A percentile compares a stretch with the other conserved stretches of the same genome.
Evolutionary conservation across 352 stramenopile species (phyloP).

Genomic region (Plasmopara viticola): DNA sequence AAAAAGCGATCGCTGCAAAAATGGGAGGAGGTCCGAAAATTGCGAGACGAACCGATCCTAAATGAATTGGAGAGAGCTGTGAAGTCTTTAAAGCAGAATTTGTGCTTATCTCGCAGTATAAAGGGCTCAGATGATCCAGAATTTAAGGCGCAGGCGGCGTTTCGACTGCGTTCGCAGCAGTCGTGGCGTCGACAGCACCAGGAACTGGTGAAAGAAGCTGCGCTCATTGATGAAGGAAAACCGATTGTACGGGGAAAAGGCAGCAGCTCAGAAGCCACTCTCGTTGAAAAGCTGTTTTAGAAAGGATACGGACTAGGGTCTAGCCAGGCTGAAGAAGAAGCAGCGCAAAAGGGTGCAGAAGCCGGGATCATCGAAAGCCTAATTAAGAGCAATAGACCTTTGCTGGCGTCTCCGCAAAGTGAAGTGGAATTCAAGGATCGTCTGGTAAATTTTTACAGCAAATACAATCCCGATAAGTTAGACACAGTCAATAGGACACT

Average conservation of each 20-base stretch:
- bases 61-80: constrained; percentile 24
- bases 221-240: constrained; percentile 15
- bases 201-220: constrained; percentile 30
- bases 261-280: constrained; percentile 15
- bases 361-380: constrained; percentile 1
- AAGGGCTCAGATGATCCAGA: constrained; percentile 9
- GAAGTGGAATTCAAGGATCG: constrained; percentile 24
- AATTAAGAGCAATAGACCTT: not conserved
- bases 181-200: constrained; percentile 60
- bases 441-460: constrained; percentile 56
- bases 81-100: constrained; percentile 18
- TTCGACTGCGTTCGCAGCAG: constrained; percentile 50
- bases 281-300: constrained; percentile 39
- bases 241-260: not conserved
- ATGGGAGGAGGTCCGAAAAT: constrained; percentile 40
- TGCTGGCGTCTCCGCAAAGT: not conserved
- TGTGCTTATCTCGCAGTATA: constrained; percentile 7
- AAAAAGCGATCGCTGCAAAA: constrained; percentile 32
- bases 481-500: constrained; percentile 48
- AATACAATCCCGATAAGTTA: constrained; percentile 61
- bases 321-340: constrained; percentile 7
- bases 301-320: constrained; percentile 45
- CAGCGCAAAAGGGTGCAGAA: not conserved
- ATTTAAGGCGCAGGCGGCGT: constrained; percentile 16
- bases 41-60: constrained; percentile 45